Base-by-base conservation (phyloP, 2,329 filamentous ascomycete species). In the Botrytis tulipae region DNA sequence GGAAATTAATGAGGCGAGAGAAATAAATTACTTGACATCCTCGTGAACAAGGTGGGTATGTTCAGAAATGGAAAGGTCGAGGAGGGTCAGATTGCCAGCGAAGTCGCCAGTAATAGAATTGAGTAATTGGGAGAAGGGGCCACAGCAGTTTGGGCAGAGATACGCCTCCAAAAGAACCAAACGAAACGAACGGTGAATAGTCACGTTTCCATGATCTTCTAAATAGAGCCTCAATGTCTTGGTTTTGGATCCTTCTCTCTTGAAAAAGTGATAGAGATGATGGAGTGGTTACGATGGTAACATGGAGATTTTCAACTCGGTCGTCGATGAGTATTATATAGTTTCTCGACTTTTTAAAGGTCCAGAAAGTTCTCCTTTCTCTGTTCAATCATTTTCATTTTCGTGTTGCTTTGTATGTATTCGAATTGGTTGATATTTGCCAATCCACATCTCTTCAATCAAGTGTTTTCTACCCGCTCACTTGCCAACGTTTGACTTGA, bases 11-110 rank as follows among this genome's bases (percentile, higher is more conserved):
- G 65, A 67, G 32, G 25, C 35, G 65, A 29, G 25, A 54, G 51
- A 29, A 54, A n/a, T n/a, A 29, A 6, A 37, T 67, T 54, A 54
- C 32, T 40, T 14, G 7, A 35, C 46, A 29, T 40, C 20, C 9
- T 12, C 25, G 46, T n/a, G 42, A 25, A 66, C 65, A 22, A 42
- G 35, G 65, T 68, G 59, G 20, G 57, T 59, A 42, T 54, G 44
- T 71, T 42, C 29, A 54, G 54, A 67, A 62, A 70, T 74, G 73
- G 60, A 69, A 82, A 76, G 32, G 68, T 46, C 63, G 59, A 68
- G 32, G 57, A 40, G 40, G 35, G 18, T 57, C 35, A 66, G 48
- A 40, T 68, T 72, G 70, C 70, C 70, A 72, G 70, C 70, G 70
- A 65, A 72, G 61, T 72, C 70, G 48, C 37, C 66, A 37, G 66